Evolutionary conservation across 768 basidiomycete genomes (phyloP).

Genomic region (Naganishia vaughanmartiniae): DNA sequence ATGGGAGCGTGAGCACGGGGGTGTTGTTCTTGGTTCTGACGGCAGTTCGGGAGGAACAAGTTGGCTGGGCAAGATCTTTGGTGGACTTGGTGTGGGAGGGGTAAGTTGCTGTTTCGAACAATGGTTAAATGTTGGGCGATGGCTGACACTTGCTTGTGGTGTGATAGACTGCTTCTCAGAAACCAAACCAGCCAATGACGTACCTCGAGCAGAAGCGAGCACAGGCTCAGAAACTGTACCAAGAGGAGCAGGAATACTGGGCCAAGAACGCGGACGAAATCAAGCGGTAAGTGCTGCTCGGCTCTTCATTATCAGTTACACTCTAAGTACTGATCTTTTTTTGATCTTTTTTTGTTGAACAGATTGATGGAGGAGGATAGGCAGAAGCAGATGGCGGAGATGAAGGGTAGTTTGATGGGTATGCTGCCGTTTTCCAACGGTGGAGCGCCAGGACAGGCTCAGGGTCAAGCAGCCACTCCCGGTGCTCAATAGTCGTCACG

Average conservation of each 20-base stretch:
- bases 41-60: constrained; percentile 38
- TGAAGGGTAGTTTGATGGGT: constrained; percentile 48
- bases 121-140: background rate
- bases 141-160: background rate
- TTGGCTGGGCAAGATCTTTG: constrained; percentile 43
- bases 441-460: background rate
- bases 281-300: constrained; percentile 40
- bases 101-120: constrained; percentile 33
- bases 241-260: constrained; percentile 52
- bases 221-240: constrained; percentile 48
- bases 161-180: constrained; percentile 37
- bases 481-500: background rate
- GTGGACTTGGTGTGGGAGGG: constrained; percentile 46
- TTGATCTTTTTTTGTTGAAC: background rate
- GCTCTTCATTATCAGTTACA: background rate
- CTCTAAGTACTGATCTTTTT: background rate
- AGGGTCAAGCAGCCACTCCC: background rate
- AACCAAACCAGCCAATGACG: constrained; percentile 50
- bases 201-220: constrained; percentile 52
- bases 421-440: constrained; percentile 17
- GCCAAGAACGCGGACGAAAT: constrained; percentile 50
- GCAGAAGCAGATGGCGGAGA: constrained; percentile 50
- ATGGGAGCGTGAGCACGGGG: constrained; percentile 62
- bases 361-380: constrained; percentile 52
- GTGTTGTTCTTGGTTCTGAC: constrained; percentile 35